Conservation (phyloP, 768 basidiomycete genomes). For the Mycena vitilis region DNA sequence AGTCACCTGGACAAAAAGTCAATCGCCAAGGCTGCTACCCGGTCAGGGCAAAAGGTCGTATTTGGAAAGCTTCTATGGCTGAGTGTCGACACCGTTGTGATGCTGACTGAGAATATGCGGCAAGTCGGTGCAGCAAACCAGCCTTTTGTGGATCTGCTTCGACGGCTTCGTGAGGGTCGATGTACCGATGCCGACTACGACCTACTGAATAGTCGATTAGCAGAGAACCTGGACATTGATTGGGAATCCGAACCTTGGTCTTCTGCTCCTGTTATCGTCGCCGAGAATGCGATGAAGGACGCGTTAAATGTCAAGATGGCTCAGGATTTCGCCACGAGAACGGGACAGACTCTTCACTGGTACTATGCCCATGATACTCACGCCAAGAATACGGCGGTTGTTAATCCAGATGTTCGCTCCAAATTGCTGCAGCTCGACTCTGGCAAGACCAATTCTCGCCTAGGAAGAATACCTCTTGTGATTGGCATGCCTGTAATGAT, state of each 20-base stretch:
- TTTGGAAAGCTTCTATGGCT: conserved; percentile 8
- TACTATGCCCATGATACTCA: conserved; percentile 4
- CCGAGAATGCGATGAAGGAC: conserved; percentile 10
- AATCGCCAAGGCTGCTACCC: neutral
- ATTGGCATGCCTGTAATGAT: conserved; percentile 48
- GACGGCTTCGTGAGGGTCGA: conserved; percentile 16
- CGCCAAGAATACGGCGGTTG: neutral
- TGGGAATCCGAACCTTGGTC: conserved; percentile 19
- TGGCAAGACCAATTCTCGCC: conserved; percentile 33
- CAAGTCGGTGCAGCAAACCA: conserved; percentile 18
- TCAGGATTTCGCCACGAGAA: neutral
- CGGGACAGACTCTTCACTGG: conserved; percentile 4
- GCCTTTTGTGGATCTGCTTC: conserved; percentile 5
- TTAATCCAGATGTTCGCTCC: too few relatives aligned
- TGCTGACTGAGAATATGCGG: conserved; percentile 8
- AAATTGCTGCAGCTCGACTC: conserved; percentile 8
- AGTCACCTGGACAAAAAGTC: conserved; percentile 2
- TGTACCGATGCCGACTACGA: conserved; percentile 36
- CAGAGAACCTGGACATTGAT: neutral
- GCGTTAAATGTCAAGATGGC: neutral
- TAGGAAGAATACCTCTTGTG: conserved; percentile 41
- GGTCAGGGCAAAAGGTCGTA: neutral
- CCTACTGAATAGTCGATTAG: conserved; percentile 27
- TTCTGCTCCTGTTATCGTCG: neutral
- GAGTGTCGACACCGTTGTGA: neutral